These are phyloP conservation scores for Leccinum olivaceopallidum DNA, from an alignment of 768 basidiomycete genomes.

Conservation along the genomic window DNA sequence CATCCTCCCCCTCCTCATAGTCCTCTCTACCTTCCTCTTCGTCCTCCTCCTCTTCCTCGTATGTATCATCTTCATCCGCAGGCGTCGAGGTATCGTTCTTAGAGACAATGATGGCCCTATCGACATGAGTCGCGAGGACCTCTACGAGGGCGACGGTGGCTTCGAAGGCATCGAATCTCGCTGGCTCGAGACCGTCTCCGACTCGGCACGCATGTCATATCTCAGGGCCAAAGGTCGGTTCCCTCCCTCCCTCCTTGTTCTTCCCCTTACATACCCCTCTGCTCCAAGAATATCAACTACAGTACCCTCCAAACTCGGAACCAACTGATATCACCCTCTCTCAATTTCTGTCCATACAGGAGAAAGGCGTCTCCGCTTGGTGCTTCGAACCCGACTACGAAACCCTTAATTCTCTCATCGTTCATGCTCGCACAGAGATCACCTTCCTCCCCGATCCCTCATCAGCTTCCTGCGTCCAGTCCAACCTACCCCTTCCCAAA, in stretches of 20 bases:
- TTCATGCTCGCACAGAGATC: conserved; percentile 95
- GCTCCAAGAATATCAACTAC: conserved; percentile 68
- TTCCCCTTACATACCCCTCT: conserved; percentile 9
- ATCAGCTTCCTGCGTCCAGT: conserved; percentile 92
- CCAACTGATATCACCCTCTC: conserved; percentile 98
- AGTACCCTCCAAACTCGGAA: conserved; percentile 94
- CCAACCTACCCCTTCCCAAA: conserved; percentile 94
- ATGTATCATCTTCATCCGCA: conserved; percentile 82
- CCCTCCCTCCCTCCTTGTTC: background rate
- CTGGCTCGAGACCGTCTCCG: conserved; percentile 86
- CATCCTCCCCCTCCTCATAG: conserved; percentile 91
- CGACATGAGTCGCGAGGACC: conserved; percentile 90
- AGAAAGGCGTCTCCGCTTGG: conserved; percentile 99
- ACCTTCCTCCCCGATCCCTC: conserved; percentile 97
- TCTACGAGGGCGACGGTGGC: conserved; percentile 89
- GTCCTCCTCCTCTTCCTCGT: conserved; percentile 90
- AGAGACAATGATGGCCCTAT: conserved; percentile 89
- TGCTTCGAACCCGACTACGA: conserved; percentile 99
- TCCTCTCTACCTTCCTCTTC: conserved; percentile 90
- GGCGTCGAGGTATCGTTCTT: conserved; percentile 73
- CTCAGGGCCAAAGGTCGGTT: conserved; percentile 81
- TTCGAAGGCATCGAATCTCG: conserved; percentile 89
- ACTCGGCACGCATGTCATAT: conserved; percentile 69
- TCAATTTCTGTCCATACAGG: conserved; percentile 98
- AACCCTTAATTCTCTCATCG: conserved; percentile 86